Base-by-base conservation (phyloP, 768 basidiomycete genomes). In the Tulasnella sp. region DNA sequence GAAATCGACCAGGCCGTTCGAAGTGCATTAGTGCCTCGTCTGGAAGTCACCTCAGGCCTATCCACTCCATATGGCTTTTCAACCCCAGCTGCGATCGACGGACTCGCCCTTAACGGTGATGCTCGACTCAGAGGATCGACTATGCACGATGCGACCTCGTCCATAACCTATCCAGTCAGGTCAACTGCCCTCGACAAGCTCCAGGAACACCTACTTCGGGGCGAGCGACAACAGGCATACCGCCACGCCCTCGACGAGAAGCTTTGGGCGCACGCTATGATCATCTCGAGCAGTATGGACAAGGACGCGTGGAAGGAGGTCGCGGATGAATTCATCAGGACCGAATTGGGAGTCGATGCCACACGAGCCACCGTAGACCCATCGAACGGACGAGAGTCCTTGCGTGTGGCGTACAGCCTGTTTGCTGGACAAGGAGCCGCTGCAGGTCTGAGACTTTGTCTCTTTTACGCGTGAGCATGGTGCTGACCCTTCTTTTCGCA, bases 231-330 rank as follows among this genome's bases (percentile, higher is more conserved):
- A 21, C 81, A 84, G 63, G 96, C 96, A 1, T 92, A 87, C 68
- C 82, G 83, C 60, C 92, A 82, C 68, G 94, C 96, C 2, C 75
- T 90, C 44, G 87, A 93, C 60, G 80, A 92, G 70, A 85, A 80
- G 66, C 70, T 98, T 43, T 99, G 94, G 93, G 83, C 90, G 0
- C 96, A 99, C 70, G 94, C 96, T 1, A 82, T 98, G 80, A 71
- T 98, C 57, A 92, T 99, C 63, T 83, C 94, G 9, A 93, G 88
- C 66, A 85, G 87, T 57, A 79, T 96, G 53, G 94, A 94, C 69
- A 89, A 87, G 65, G 92, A 96, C 27, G 77, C 88, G 1, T 98
- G 92, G 92, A 88, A 87, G 66, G 90, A 92, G 62, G 87, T 85
- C 11, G 87, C 90, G 0, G 80, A 78, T 45, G 88, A 93, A 61